Evolutionary conservation across 768 basidiomycete genomes (phyloP).

Genomic region (Fomitopsis serialis): DNA sequence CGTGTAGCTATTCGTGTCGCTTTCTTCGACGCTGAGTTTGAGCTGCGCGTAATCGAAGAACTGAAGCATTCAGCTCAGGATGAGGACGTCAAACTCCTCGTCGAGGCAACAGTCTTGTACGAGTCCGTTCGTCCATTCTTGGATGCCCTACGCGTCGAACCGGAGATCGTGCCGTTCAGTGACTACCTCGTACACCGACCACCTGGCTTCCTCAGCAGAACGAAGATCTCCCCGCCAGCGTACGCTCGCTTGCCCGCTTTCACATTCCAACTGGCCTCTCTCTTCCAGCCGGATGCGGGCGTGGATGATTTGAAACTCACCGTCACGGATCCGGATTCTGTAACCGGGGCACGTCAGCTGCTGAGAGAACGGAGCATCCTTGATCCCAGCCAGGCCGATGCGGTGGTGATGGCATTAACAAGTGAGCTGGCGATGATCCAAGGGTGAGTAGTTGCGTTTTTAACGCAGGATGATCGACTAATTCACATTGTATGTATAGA

Average conservation of each 20-base stretch:
- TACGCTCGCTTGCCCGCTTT: constrained; percentile 54
- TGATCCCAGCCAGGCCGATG: constrained; percentile 68
- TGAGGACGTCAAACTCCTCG: constrained; percentile 28
- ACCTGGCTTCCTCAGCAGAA: constrained; percentile 3
- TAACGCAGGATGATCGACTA: no score
- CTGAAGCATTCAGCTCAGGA: constrained; percentile 20
- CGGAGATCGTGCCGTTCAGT: constrained; percentile 50
- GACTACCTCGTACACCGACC: constrained; percentile 45
- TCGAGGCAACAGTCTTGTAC: constrained; percentile 63
- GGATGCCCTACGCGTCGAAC: constrained; percentile 51
- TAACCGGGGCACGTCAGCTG: constrained; percentile 32
- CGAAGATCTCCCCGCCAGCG: constrained; percentile 42
- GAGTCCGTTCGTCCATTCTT: constrained; percentile 67
- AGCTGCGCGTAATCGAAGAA: constrained; percentile 36
- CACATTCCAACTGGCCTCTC: constrained; percentile 39
- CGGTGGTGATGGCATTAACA: constrained; percentile 55
- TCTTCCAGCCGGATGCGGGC: constrained; percentile 34
- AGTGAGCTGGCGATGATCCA: constrained; percentile 65
- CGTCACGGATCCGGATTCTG: constrained; percentile 27
- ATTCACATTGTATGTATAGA: constrained; percentile 25
- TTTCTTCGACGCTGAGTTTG: constrained; percentile 59
- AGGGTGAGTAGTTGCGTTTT: constrained; percentile 38
- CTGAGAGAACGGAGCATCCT: constrained; percentile 42
- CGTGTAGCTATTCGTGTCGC: constrained; percentile 42
- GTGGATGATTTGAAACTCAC: constrained; percentile 33